Base-by-base conservation (phyloP, 306 rosid species). In the Castanea sativa region DNA sequence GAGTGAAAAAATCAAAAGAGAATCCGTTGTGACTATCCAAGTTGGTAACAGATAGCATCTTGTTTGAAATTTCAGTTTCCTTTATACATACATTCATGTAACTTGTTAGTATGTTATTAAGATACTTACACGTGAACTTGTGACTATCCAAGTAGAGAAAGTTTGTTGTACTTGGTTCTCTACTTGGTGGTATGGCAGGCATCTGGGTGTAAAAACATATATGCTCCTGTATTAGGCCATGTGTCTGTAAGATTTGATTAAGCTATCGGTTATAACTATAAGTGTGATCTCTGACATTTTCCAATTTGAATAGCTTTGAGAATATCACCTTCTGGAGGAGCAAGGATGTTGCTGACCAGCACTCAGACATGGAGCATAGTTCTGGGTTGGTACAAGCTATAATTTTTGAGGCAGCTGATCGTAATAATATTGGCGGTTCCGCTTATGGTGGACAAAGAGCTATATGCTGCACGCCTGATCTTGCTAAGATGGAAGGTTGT, bases 391-490 rank as follows among this genome's bases (percentile, higher is more conserved):
- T 92, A 73, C 93, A 95, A 78, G 75, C 89, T 55, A 85, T 92
- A 76, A 87, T 95, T 82, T 95, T 95, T 76, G 99, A 95, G 88
- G 87, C 98, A 57, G 97, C 95, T 35, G 99, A 95, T 80, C 97
- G 99, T 11, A 82, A 95, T 78, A 86, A 90, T 74, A 95, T 95
- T 4, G 99, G 99, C 18, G 99, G 99, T 56, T 95, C 99, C 67
- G 98, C 94, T 78, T 95, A 95, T 82, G 99, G 99, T 49, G 99
- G 99, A 56, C 98, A 95, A 69, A 85, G 99, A 63, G 93, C 97
- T 69, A 89, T 95, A 78, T 95, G 99, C 76, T 95, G 99, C 85
- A 92, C 98, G 35, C 74, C 94, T 76, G 99, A 95, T 88, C 93
- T 92, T 80, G 97, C 99, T 57, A 95, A 95, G 84, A 83, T 92